Evolutionary conservation across 2,329 filamentous ascomycete species (phyloP).

Genomic region (Penicillium sp.): DNA sequence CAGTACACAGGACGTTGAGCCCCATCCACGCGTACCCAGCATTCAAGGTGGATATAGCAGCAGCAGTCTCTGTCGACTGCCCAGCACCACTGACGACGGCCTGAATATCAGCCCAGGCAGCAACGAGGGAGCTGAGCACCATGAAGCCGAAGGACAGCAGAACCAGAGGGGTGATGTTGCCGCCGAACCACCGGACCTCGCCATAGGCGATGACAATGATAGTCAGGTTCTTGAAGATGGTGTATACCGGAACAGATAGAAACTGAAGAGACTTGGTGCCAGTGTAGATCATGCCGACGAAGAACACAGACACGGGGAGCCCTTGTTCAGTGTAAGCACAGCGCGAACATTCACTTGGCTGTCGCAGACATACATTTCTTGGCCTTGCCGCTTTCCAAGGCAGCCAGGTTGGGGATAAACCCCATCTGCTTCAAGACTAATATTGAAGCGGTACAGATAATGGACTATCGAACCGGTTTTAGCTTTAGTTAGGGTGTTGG

Average conservation of each 20-base stretch:
- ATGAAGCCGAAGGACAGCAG: slow-evolving; percentile 95
- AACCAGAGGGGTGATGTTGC: slow-evolving; percentile 82
- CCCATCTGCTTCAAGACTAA: slow-evolving; percentile 78
- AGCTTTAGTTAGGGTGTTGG: slow-evolving; percentile 1
- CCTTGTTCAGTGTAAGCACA: slow-evolving; percentile 56
- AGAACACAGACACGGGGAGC: slow-evolving; percentile 94
- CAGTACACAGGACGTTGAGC: slow-evolving; percentile 93
- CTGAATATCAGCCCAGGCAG: slow-evolving; percentile 96
- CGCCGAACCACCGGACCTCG: slow-evolving; percentile 97
- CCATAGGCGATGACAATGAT: slow-evolving; percentile 99
- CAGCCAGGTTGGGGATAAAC: slow-evolving; percentile 75
- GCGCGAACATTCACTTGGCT: slow-evolving; percentile 4
- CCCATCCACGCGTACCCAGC: slow-evolving; percentile 98
- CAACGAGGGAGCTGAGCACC: slow-evolving; percentile 92
- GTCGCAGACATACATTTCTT: slow-evolving; percentile 76
- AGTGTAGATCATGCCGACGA: slow-evolving; percentile 99
- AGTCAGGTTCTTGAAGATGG: slow-evolving; percentile 99
- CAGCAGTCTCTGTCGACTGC: slow-evolving; percentile 60
- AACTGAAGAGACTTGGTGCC: slow-evolving; percentile 94
- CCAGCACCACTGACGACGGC: slow-evolving; percentile 72
- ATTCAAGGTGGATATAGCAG: slow-evolving; percentile 85
- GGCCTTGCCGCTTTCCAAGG: slow-evolving; percentile 86
- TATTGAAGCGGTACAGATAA: slow-evolving; percentile 87
- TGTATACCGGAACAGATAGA: slow-evolving; percentile 97
- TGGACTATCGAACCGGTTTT: slow-evolving; percentile 61